Evolutionary conservation across 306 rosid genomes (phyloP).

Genomic region (Rubus idaeus): DNA sequence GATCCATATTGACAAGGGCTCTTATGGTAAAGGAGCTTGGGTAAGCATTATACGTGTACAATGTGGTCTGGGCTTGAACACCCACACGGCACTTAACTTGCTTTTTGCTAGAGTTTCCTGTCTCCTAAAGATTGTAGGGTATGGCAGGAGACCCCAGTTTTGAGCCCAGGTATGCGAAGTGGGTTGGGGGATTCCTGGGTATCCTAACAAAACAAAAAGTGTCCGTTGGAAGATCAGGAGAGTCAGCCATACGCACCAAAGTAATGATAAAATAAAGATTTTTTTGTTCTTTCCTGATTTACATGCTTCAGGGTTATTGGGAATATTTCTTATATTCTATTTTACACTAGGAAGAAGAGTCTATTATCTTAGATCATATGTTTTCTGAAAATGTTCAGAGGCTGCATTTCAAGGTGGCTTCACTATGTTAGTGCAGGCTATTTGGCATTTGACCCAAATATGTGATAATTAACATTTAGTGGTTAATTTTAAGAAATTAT

Average conservation of each 20-base stretch:
- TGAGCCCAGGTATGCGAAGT: not conserved
- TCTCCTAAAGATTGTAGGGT: not conserved
- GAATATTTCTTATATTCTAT: not conserved
- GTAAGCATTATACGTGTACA: not conserved
- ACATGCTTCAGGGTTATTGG: not conserved
- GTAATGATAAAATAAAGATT: not conserved
- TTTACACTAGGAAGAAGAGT: not conserved
- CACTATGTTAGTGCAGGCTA: not conserved
- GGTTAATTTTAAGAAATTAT: not conserved
- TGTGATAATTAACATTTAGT: not conserved
- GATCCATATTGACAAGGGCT: not conserved
- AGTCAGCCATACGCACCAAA: not conserved
- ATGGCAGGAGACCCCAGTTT: not conserved
- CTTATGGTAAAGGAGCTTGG: not conserved
- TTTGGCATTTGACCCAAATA: not conserved
- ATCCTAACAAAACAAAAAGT: not conserved
- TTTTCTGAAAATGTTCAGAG: not conserved
- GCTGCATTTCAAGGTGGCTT: constrained; percentile 4
- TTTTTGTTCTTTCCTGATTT: not conserved
- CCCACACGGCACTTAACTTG: not conserved
- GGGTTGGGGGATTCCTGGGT: not conserved
- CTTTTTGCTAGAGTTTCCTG: not conserved
- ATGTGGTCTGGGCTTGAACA: not conserved
- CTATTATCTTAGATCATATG: not conserved
- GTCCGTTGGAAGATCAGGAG: not conserved